phyloP scores from a whole-genome alignment of 768 basidiomycete genomes.

The Cyclocybe aegerita region DNA sequence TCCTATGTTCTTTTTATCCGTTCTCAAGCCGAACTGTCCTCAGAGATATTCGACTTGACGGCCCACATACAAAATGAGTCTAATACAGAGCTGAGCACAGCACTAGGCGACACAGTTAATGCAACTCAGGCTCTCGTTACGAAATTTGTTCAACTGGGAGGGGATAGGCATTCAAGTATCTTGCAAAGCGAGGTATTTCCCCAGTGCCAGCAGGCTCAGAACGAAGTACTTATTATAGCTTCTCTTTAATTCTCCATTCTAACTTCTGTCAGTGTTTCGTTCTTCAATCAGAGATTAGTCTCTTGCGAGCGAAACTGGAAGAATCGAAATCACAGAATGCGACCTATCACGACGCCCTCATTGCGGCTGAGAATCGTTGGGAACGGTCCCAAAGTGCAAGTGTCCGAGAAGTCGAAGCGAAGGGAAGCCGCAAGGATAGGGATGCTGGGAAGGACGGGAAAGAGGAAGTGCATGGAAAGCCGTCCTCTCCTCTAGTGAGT shows the following conservation, averaged over 20 bases:
- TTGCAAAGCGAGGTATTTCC: constrained; percentile 39
- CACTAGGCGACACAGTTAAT: constrained; percentile 54
- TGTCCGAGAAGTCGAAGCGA: constrained; percentile 45
- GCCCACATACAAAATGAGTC: constrained; percentile 37
- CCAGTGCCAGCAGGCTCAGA: constrained; percentile 52
- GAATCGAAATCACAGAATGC: constrained; percentile 51
- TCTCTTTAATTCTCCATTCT: not conserved
- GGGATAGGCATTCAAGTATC: constrained; percentile 28
- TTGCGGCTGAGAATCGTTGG: constrained; percentile 56
- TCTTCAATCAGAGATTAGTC: constrained; percentile 56
- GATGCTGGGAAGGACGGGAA: constrained; percentile 33
- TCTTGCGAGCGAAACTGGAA: constrained; percentile 47
- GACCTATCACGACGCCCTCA: constrained; percentile 48
- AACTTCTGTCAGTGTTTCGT: constrained; percentile 47
- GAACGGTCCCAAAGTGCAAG: constrained; percentile 60
- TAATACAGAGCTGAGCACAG: constrained; percentile 35
- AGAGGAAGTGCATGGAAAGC: constrained; percentile 50
- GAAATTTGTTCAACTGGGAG: constrained; percentile 49
- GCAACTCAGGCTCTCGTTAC: constrained; percentile 61
- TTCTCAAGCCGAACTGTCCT: constrained; percentile 3
- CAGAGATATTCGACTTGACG: constrained; percentile 50
- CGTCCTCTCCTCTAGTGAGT: constrained; percentile 75
- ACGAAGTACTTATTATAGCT: constrained; percentile 44
- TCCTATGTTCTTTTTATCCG: constrained; percentile 8
- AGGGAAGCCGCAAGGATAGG: constrained; percentile 21